Evolutionary conservation across 495 filamentous ascomycete species (phyloP), one percentile per base, ranked within the genome.

Genomic region (Aspergillus panamensis): DNA sequence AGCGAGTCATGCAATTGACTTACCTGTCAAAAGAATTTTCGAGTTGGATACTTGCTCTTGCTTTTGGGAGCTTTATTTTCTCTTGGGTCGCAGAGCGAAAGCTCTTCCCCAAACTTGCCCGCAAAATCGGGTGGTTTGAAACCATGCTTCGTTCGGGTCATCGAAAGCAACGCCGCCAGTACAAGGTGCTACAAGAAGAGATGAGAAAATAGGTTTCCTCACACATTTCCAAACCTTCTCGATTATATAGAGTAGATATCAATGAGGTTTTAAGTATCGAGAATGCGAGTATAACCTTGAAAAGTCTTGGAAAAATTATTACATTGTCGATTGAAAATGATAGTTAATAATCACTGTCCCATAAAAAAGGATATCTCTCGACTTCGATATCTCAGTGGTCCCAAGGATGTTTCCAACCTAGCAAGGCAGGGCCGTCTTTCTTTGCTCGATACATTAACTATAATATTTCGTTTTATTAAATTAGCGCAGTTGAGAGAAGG

Each of bases 321-420:
- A 10, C 8, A 19, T 45, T 45, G 42, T 45, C 19, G 6, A 8
- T 20, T 20, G 9, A 8, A 16, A 45, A 17, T 20, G 5, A 19
- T 20, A 19, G 42, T 19, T 45, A 20, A 45, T 31, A 31, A 30
- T 49, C 19, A 12, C 13, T 31, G 12, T 49, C 31, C 31, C 47
- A 49, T 49, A 49, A 30, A 31, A 49, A 16, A 30, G 19, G 12
- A 14, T 30, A 14, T 14, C 6, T 8, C 25, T 30, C 8, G 29
- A 31, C 16, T 10, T 49, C 25, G 21, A 25, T 43, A 8, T 25
- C n/a, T 86, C 83, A 98, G 78, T 99, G 95, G 64, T 99, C 94
- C 95, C 95, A 99, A 51, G 94, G 95, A 70, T 97, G 95, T 76
- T 90, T 97, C 90, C 86, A 92, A 64, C 94, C 94, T 57, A 99